These are phyloP conservation scores for Nicotiana tabacum DNA, from an alignment of 257 asterid genomes.

Conservation along the genomic window DNA sequence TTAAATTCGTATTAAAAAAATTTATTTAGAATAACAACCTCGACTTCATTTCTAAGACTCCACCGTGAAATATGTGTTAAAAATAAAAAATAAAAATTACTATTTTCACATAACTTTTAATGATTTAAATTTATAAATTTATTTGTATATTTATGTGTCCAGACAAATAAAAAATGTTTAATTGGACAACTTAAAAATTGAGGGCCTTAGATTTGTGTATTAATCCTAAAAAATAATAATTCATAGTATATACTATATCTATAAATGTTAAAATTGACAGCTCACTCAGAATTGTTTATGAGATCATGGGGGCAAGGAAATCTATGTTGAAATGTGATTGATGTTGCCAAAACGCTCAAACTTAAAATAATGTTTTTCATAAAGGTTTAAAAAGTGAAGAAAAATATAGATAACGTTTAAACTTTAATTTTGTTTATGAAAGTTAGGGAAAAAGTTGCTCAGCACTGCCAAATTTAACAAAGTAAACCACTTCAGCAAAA, in stretches of 20 bases:
- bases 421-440: not conserved
- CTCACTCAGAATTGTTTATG: not conserved
- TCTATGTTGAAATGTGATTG: not conserved
- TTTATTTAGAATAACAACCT: too few relatives aligned
- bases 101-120: too few relatives aligned
- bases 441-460: not conserved
- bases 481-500: not conserved
- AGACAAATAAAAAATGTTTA: not conserved
- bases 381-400: not conserved
- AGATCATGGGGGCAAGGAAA: not conserved
- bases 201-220: not conserved
- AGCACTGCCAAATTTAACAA: not conserved
- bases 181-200: not conserved
- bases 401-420: not conserved
- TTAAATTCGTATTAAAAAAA: too few relatives aligned
- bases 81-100: too few relatives aligned
- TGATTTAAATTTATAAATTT: not conserved
- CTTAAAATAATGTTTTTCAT: not conserved
- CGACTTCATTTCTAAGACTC: too few relatives aligned
- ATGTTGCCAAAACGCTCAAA: not conserved
- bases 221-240: not conserved
- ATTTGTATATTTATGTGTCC: not conserved
- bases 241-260: not conserved
- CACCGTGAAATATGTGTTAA: too few relatives aligned
- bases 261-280: conserved; percentile 8